Conservation (phyloP, 164 flowering plant species). For the Cinnamomum chago region DNA sequence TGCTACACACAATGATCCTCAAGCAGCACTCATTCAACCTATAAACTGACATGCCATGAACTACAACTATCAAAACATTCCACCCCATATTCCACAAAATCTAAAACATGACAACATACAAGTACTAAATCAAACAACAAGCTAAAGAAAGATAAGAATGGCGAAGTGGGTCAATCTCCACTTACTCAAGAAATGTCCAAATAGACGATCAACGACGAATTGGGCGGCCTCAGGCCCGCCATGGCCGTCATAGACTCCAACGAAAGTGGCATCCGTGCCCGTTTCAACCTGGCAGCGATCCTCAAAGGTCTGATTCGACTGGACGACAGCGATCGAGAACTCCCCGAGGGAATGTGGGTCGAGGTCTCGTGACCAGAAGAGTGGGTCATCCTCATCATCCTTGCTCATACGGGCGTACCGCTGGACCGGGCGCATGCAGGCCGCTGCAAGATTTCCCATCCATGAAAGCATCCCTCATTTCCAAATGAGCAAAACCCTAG, state of each 20-base stretch:
- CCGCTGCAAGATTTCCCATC: constrained; percentile 45
- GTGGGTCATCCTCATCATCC: constrained; percentile 47
- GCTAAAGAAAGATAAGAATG: not conserved
- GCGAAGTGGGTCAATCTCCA: not conserved
- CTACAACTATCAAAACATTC: not conserved
- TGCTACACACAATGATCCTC: not conserved
- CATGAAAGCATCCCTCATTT: constrained; percentile 85
- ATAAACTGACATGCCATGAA: not conserved
- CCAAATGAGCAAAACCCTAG: constrained; percentile 17
- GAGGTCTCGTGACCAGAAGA: constrained; percentile 61
- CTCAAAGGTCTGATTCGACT: constrained; percentile 65
- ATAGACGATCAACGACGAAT: constrained; percentile 52
- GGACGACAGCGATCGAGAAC: constrained; percentile 70
- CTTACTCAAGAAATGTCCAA: constrained; percentile 52
- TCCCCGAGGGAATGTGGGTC: constrained; percentile 60
- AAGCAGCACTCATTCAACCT: not conserved
- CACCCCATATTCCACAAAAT: not conserved
- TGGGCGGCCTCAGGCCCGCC: constrained; percentile 77
- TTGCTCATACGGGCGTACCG: constrained; percentile 67
- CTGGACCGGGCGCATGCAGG: constrained; percentile 56
- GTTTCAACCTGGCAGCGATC: constrained; percentile 83
- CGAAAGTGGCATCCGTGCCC: constrained; percentile 43
- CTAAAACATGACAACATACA: not conserved
- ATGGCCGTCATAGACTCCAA: constrained; percentile 88
- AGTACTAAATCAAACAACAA: not conserved